Percentiles rank a stretch among this genome's conserved stretches.
Conservation (phyloP, 345 rosid species). For the Salix brachista region DNA sequence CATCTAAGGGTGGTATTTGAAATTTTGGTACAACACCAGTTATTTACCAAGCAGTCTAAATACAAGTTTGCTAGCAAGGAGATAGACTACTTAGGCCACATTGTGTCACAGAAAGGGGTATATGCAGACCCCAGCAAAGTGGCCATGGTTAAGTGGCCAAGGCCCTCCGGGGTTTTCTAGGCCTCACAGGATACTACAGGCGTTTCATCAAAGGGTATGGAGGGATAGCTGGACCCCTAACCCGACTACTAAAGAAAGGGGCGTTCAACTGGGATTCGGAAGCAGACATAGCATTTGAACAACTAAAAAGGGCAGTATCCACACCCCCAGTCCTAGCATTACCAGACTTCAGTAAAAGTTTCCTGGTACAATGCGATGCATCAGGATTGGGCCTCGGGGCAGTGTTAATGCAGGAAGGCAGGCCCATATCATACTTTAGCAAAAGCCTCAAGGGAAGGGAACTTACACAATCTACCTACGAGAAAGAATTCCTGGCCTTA, state of each 20-base stretch:
- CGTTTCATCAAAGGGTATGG: background rate
- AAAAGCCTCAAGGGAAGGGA: background rate
- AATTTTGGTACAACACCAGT: accelerated
- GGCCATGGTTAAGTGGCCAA: background rate
- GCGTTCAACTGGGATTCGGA: no score
- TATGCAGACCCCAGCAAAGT: background rate
- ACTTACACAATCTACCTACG: background rate
- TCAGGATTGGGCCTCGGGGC: background rate
- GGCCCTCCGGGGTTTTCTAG: background rate
- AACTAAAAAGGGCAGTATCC: no score
- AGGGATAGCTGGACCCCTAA: accelerated
- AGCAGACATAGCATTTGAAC: no score
- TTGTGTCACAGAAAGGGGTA: no score
- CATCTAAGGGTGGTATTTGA: no score
- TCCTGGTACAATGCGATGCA: background rate
- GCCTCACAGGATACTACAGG: background rate
- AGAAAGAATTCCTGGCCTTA: no score
- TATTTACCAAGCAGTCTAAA: no score
- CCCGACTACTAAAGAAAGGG: no score
- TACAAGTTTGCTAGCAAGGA: no score
- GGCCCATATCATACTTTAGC: background rate
- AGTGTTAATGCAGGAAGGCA: background rate
- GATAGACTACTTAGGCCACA: no score
- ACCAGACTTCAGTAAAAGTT: background rate
- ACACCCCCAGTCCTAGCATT: no score